These are phyloP conservation scores for Taphrina pruni DNA, from an alignment of 1,139 yeast genomes.

Conservation along the genomic window DNA sequence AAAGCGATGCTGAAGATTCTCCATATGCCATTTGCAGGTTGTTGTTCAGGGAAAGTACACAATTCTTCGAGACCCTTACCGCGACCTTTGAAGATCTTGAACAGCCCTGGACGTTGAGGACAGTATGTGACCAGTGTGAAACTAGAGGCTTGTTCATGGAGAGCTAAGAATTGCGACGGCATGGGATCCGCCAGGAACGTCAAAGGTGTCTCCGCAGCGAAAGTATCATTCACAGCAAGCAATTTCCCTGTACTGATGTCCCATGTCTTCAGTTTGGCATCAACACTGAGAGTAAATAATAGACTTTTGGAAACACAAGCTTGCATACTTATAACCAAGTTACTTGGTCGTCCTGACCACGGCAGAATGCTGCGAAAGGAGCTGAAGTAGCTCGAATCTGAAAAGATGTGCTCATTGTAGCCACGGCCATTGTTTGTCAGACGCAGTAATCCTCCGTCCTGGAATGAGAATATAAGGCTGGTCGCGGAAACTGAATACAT, in stretches of 20 bases:
- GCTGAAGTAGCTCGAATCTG: slow-evolving; percentile 40
- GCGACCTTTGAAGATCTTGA: slow-evolving; percentile 30
- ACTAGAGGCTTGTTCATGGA: slow-evolving; percentile 17
- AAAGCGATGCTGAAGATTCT: slow-evolving; percentile 22
- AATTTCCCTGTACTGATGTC: slow-evolving; percentile 29
- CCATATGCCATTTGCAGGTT: slow-evolving; percentile 34
- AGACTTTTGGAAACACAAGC: slow-evolving; percentile 20
- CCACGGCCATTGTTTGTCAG: slow-evolving; percentile 38
- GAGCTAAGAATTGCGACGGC: slow-evolving; percentile 10
- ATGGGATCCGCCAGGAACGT: slow-evolving; percentile 28
- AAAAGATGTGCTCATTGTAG: slow-evolving; percentile 41
- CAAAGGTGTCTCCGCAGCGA: slow-evolving; percentile 9
- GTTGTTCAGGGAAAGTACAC: slow-evolving; percentile 13
- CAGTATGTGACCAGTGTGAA: slow-evolving; percentile 35
- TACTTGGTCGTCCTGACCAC: slow-evolving; percentile 41
- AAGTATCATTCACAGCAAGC: slow-evolving; percentile 34
- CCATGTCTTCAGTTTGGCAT: slow-evolving; percentile 41
- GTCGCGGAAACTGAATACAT: slow-evolving; percentile 38
- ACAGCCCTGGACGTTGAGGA: slow-evolving; percentile 35
- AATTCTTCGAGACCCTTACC: slow-evolving; percentile 26
- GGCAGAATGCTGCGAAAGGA: slow-evolving; percentile 41
- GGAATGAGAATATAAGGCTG: slow-evolving; percentile 37
- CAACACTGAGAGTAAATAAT: slow-evolving; percentile 41
- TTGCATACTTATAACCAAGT: slow-evolving; percentile 40
- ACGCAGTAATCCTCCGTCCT: slow-evolving; percentile 42